Percentiles rank a stretch among this genome's conserved stretches.
phyloP scores from a whole-genome alignment of 352 stramenopile species.

The Phytophthora ramorum region DNA sequence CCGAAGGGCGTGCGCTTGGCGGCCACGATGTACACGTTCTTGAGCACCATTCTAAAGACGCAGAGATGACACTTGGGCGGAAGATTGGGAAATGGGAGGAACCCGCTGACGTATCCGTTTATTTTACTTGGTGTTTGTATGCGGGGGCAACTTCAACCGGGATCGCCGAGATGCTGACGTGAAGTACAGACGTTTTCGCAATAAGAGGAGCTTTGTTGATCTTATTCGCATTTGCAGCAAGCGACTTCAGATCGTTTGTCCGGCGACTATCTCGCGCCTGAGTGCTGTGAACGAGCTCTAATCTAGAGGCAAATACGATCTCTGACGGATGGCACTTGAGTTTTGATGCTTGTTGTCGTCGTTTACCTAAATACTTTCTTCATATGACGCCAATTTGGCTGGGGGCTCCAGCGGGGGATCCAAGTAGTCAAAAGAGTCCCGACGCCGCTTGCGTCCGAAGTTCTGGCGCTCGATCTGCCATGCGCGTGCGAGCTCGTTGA shows the following conservation, averaged over 20 bases:
- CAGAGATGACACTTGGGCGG: background rate
- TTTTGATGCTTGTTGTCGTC: slow-evolving; percentile 42
- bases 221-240: too few relatives aligned
- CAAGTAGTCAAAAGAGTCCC: slow-evolving; percentile 81
- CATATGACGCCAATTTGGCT: slow-evolving; percentile 74
- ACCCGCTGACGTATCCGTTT: slow-evolving; percentile 10
- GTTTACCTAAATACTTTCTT: slow-evolving; percentile 89
- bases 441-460: slow-evolving; percentile 76
- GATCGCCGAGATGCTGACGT: slow-evolving; percentile 27
- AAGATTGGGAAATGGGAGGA: slow-evolving; percentile 26
- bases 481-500: slow-evolving; percentile 69
- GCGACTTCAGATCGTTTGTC: too few relatives aligned
- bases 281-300: too few relatives aligned
- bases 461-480: slow-evolving; percentile 85
- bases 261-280: too few relatives aligned
- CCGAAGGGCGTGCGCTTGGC: slow-evolving; percentile 97
- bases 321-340: slow-evolving; percentile 21
- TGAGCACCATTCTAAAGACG: slow-evolving; percentile 45
- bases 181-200: background rate
- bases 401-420: slow-evolving; percentile 64
- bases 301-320: too few relatives aligned
- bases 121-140: too few relatives aligned
- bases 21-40: slow-evolving; percentile 95
- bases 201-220: too few relatives aligned
- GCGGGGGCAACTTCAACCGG: too few relatives aligned